Evolutionary conservation across 2,329 filamentous ascomycete genomes (phyloP).

Genomic region (Penicillium psychrosexuale): DNA sequence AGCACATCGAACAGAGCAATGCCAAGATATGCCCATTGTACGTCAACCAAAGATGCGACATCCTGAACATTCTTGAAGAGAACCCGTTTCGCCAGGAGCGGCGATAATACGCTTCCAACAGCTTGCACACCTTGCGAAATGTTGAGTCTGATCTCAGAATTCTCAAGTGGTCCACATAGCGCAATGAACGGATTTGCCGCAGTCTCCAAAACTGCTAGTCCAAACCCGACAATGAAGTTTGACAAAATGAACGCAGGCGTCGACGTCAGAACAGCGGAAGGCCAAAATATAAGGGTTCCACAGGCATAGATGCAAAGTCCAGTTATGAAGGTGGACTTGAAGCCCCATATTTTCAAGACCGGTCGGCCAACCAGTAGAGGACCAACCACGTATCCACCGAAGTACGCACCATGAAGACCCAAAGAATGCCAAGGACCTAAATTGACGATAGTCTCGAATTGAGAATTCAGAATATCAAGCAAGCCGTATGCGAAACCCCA

Average conservation of each 20-base stretch:
- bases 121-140: conserved; percentile 62
- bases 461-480: conserved; percentile 71
- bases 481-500: conserved; percentile 92
- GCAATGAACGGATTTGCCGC: conserved; percentile 62
- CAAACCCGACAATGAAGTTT: conserved; percentile 61
- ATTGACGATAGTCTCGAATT: conserved; percentile 54
- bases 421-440: conserved; percentile 34
- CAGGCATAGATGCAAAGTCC: conserved; percentile 62
- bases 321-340: conserved; percentile 60
- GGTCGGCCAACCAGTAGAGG: conserved; percentile 55
- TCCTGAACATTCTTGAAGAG: conserved; percentile 52
- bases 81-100: conserved; percentile 57
- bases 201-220: conserved; percentile 59
- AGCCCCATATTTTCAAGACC: conserved; percentile 58
- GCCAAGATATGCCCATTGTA: conserved; percentile 64
- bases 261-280: conserved; percentile 60
- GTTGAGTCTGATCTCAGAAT: conserved; percentile 59
- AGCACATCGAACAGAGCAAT: conserved; percentile 60
- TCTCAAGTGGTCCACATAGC: conserved; percentile 59
- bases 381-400: conserved; percentile 56
- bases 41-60: conserved; percentile 55
- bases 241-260: conserved; percentile 60
- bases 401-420: conserved; percentile 60
- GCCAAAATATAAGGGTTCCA: conserved; percentile 62
- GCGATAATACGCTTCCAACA: conserved; percentile 58